Conservation (phyloP, 106 monocot genomes). For the Agapanthus africanus region DNA sequence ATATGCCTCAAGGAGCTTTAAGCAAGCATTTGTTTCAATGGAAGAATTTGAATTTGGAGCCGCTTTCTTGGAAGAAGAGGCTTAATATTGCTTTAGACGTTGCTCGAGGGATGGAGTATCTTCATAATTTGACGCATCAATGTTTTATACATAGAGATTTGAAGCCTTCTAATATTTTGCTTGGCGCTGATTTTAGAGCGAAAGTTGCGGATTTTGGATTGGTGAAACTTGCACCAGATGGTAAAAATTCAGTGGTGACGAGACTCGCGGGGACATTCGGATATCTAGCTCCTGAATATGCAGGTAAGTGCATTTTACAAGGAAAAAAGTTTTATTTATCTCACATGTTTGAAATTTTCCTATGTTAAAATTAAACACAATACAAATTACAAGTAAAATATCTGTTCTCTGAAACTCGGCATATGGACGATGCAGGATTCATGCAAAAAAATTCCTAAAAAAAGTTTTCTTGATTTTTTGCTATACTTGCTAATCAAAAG, state of each 20-base stretch:
- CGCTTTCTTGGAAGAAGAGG: conserved; percentile 56
- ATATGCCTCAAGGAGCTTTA: conserved; percentile 50
- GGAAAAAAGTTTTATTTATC: too few relatives aligned
- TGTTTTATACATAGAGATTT: conserved; percentile 60
- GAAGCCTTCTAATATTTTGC: conserved; percentile 57
- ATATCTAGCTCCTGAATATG: conserved; percentile 62
- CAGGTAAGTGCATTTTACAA: too few relatives aligned
- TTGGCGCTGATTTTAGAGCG: conserved; percentile 46
- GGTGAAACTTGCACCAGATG: conserved; percentile 52
- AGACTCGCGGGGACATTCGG: conserved; percentile 63
- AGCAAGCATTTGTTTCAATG: conserved; percentile 56
- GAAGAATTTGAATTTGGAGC: conserved; percentile 35
- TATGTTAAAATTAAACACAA: too few relatives aligned
- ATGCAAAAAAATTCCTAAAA: too few relatives aligned
- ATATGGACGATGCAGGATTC: too few relatives aligned
- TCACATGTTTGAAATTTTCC: too few relatives aligned
- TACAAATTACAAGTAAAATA: too few relatives aligned
- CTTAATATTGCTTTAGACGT: conserved; percentile 49
- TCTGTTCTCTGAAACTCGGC: too few relatives aligned
- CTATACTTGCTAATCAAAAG: too few relatives aligned
- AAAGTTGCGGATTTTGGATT: conserved; percentile 61
- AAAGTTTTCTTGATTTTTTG: too few relatives aligned
- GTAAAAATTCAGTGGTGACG: conserved; percentile 42
- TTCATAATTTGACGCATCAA: conserved; percentile 49
- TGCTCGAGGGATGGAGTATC: conserved; percentile 52